phyloP scores from a whole-genome alignment of 305 asterid genomes.

The Solanum hybrid region DNA sequence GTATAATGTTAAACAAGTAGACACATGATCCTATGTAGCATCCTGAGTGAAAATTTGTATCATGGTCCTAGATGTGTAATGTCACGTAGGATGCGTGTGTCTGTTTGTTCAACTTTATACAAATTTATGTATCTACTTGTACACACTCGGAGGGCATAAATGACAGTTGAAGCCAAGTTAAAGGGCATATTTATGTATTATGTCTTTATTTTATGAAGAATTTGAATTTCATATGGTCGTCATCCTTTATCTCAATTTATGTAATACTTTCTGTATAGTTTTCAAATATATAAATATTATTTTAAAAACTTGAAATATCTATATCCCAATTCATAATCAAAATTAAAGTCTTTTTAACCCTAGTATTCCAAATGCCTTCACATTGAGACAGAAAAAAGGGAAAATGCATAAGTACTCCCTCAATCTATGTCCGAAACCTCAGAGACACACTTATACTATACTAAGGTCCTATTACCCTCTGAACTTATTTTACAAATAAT shows the following conservation, averaged over 20 bases:
- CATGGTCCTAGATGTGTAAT: not conserved
- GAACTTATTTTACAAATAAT: too few relatives aligned
- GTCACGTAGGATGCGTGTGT: not conserved
- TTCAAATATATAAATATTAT: too few relatives aligned
- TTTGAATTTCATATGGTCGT: not conserved
- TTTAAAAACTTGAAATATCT: too few relatives aligned
- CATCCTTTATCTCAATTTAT: not conserved
- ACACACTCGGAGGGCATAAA: not conserved
- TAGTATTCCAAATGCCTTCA: not conserved
- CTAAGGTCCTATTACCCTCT: too few relatives aligned
- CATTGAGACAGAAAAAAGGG: not conserved
- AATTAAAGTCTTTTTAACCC: not conserved
- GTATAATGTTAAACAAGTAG: not conserved
- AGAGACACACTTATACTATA: too few relatives aligned
- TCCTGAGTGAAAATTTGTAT: not conserved
- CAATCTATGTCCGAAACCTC: too few relatives aligned
- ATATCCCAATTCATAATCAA: not conserved
- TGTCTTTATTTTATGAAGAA: not conserved
- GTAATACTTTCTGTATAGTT: not conserved
- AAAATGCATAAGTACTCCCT: too few relatives aligned
- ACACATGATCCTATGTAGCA: not conserved
- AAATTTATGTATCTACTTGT: not conserved
- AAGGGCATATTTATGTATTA: not conserved
- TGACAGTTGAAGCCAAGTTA: not conserved
- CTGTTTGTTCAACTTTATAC: not conserved